phyloP scores from a whole-genome alignment of 805 yeast species.

The Yamadazyma sp. region DNA sequence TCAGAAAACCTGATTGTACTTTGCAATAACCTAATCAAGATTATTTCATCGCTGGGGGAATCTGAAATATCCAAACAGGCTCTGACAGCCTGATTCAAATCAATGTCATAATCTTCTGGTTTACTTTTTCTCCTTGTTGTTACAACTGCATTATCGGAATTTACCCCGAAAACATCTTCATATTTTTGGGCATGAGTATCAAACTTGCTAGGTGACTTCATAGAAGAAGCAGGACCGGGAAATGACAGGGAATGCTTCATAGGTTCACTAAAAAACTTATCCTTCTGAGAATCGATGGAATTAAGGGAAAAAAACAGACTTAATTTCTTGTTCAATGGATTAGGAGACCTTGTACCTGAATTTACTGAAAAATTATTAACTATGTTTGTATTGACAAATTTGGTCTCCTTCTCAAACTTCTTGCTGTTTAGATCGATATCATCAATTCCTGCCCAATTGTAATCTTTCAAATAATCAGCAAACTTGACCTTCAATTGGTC shows the following conservation, averaged over 20 bases:
- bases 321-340: constrained; percentile 8
- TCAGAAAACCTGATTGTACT: constrained; percentile 36
- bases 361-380: too few relatives aligned
- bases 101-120: constrained; percentile 2
- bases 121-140: not conserved
- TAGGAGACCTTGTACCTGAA: constrained; percentile 4
- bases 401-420: too few relatives aligned
- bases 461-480: constrained; percentile 22
- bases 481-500: constrained; percentile 23
- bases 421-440: too few relatives aligned
- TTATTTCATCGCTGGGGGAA: constrained; percentile 35
- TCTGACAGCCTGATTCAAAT: constrained; percentile 35
- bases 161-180: not conserved
- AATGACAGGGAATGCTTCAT: not conserved
- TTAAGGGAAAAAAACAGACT: constrained; percentile 4
- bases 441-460: constrained; percentile 30
- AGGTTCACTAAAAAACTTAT: constrained; percentile 4
- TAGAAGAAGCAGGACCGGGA: constrained; percentile 1
- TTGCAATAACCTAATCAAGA: constrained; percentile 35
- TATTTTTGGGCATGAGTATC: not conserved
- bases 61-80: constrained; percentile 51
- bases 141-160: not conserved
- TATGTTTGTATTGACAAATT: too few relatives aligned
- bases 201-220: not conserved
- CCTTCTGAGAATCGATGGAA: not conserved